Evolutionary conservation across 2,329 filamentous ascomycete genomes (phyloP).

Genomic region (Cytospora piceicola): DNA sequence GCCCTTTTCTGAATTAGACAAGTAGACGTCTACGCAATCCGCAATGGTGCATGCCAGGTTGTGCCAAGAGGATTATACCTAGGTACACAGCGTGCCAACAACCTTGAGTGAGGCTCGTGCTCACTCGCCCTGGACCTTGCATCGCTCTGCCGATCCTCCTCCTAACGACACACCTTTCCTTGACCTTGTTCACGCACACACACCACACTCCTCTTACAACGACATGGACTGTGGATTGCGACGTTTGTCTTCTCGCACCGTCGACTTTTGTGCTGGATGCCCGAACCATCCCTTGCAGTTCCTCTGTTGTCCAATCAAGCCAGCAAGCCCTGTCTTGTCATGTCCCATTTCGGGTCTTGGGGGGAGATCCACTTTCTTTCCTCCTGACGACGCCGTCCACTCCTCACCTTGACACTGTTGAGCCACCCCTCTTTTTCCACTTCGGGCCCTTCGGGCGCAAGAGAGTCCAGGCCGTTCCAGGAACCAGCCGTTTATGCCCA

Average conservation of each 20-base stretch:
- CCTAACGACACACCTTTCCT: constrained; percentile 9
- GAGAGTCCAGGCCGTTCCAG: constrained; percentile 3
- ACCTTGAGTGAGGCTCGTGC: neutral
- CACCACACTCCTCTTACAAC: neutral
- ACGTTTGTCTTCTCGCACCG: neutral
- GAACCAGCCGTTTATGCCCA: constrained; percentile 16
- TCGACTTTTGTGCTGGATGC: constrained; percentile 6
- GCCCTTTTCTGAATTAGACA: neutral
- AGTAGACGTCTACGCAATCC: neutral
- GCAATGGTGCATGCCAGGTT: neutral
- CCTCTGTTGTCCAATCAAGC: constrained; percentile 17
- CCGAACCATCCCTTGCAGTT: constrained; percentile 18
- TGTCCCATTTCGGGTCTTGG: constrained; percentile 6
- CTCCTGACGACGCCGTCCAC: constrained; percentile 13
- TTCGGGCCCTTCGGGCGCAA: neutral
- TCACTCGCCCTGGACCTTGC: constrained; percentile 9
- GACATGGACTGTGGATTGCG: neutral
- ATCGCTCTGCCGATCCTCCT: constrained; percentile 6
- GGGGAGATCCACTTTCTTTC: constrained; percentile 6
- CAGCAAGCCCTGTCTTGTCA: constrained; percentile 15
- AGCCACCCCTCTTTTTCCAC: constrained; percentile 16
- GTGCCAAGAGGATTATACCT: neutral
- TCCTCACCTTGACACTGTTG: constrained; percentile 7
- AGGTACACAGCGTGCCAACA: neutral
- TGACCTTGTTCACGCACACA: constrained; percentile 8